Evolutionary conservation across 176 grass and related monocot genomes (phyloP), one percentile per base, ranked within the genome.

Genomic region (Aegilops tauschii): DNA sequence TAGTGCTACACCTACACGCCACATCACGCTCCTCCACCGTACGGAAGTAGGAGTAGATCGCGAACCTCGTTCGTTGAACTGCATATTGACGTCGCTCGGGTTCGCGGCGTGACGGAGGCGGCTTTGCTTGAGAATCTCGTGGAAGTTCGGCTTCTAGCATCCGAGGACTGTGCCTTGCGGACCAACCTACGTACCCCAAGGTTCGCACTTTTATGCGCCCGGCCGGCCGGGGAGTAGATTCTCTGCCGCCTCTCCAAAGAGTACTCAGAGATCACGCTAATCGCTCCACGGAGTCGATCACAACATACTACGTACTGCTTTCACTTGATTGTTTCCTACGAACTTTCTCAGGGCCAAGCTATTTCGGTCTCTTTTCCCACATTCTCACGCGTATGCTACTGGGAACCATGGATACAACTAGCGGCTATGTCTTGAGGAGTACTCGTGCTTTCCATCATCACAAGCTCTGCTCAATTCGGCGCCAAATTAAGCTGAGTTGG

Each of bases 191-290:
- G 61, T 77, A 21, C 37, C 17, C 61, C 28, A 47, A 80, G 50
- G 83, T 23, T 82, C 83, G 5, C 88, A 86, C 71, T 86, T 90
- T 90, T 25, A 82, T 72, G 73, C 25, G 16, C 52, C 31, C 31
- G 12, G 13, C 45, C 12, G 0, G 47, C 47, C 4, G 0, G 71
- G 72, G 34, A 20, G 17, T 49, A 77, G 47, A 69, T 86, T 70
- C 37, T 42, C 73, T 56, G 45, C 37, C 78, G 30, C n/a, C 50
- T 18, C 50, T 56, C 50, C 50, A 50, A 86, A 83, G 85, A 79
- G 20, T 49, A 47, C 49, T 82, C 21, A 13, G 37, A 39, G 0
- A 21, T 52, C 49, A 3, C 35, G 8, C 29, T 71, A 29, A 69
- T 82, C 78, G 70, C 44, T 32, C 31, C 31, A 61, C 32, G 50